Base-by-base conservation (phyloP, 495 filamentous ascomycete species). In the Penicillium argentinense region DNA sequence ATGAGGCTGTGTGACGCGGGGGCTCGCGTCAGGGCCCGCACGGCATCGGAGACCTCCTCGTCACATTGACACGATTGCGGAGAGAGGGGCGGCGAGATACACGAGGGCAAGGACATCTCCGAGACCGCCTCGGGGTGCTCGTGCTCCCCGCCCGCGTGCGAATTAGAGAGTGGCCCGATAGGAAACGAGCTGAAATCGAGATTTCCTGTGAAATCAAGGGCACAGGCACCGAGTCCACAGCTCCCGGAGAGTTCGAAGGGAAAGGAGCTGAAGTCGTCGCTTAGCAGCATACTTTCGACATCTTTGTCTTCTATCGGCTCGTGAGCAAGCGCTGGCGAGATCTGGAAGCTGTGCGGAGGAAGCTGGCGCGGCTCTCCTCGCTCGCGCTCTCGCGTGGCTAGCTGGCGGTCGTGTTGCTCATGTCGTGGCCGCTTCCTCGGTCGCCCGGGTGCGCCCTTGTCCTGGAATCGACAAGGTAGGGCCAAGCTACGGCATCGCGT, bases 381-480 rank as follows among this genome's bases (percentile, higher is more conserved):
- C n/a, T n/a, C n/a, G n/a, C n/a, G n/a, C n/a, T n/a, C n/a, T 51
- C n/a, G 12, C 2, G 28, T 42, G 3, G 39, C 42, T 5, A 25
- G 23, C 9, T 36, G 5, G 2, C 30, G 26, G 5, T 41, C 45
- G 27, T 21, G 17, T 18, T 37, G 21, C 5, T 59, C 56, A 16
- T 51, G 46, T 33, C 49, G 45, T 11, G 40, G 12, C 0, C 49
- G 56, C 17, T 62, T 62, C 24, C 56, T 57, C 8, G 59, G 59
- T 14, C 59, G 46, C 9, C 59, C 59, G 13, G 59, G 59, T 0
- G 50, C 47, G 23, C 59, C 59, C 45, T 62, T 56, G 17, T 60
- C 59, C 37, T 62, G 45, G 39, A 59, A 62, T 49, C 34, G 53
- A 62, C 59, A 62, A 4, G 53, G 12, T 26, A 62, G 23, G 24